phyloP scores from a whole-genome alignment of 1,284 basidiomycete genomes.

The Peniophora sp. region DNA sequence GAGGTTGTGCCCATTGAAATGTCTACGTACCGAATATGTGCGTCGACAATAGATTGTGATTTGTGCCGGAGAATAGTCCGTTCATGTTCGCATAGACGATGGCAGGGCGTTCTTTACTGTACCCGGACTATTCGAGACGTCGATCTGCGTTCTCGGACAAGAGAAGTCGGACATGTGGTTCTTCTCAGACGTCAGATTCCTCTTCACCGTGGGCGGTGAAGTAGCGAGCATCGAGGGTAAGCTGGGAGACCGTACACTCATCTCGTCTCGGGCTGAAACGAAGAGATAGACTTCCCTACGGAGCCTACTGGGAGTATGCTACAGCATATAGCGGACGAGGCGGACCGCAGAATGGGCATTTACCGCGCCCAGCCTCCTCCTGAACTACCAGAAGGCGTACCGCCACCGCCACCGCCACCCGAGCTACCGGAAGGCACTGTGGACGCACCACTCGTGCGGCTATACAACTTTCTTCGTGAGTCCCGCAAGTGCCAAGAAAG shows the following conservation, averaged over 20 bases:
- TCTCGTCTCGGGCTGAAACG: background rate
- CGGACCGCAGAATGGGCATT: conserved; percentile 53
- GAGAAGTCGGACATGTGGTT: conserved; percentile 72
- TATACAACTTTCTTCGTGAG: conserved; percentile 79
- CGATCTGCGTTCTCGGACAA: conserved; percentile 65
- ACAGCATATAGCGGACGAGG: conserved; percentile 64
- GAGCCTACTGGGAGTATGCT: conserved; percentile 57
- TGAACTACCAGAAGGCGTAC: conserved; percentile 25
- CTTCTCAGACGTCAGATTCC: conserved; percentile 69
- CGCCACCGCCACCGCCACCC: conserved; percentile 39
- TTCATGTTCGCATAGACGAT: conserved; percentile 24
- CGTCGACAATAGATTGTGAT: conserved; percentile 13
- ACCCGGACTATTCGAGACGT: conserved; percentile 68
- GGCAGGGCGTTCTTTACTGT: conserved; percentile 75
- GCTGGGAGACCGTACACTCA: background rate
- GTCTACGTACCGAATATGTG: conserved; percentile 64
- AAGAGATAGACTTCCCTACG: conserved; percentile 45
- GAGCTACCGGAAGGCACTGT: conserved; percentile 51
- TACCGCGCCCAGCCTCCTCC: conserved; percentile 40
- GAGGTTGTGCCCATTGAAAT: conserved; percentile 75
- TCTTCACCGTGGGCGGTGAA: conserved; percentile 69
- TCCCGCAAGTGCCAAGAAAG: conserved; percentile 7
- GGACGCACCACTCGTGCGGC: conserved; percentile 70
- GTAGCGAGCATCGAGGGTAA: conserved; percentile 62
- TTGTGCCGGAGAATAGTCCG: background rate